A percentile compares a stretch with the other conserved stretches of the same genome.
These are phyloP conservation scores for Penicillium sp. DNA, from an alignment of 2,329 filamentous ascomycete genomes.

Conservation along the genomic window DNA sequence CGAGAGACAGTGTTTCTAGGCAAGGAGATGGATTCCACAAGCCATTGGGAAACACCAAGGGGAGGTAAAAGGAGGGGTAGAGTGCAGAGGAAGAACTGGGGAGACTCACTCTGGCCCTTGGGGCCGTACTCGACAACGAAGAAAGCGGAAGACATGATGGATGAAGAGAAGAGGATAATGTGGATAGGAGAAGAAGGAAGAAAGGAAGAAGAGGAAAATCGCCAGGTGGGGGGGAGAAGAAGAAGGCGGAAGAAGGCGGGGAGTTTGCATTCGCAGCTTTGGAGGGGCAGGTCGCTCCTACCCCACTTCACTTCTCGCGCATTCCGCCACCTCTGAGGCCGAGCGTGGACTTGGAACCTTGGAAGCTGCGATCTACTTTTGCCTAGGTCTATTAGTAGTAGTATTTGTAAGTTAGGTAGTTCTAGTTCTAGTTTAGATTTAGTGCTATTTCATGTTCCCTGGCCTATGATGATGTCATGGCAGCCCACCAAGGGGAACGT, in stretches of 20 bases:
- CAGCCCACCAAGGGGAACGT: no score
- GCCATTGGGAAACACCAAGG: no score
- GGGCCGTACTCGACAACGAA: conserved; percentile 3
- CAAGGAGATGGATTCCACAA: no score
- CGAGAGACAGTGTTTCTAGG: neutral
- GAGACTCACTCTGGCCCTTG: neutral
- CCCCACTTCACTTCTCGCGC: conserved; percentile 1
- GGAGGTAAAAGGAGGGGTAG: neutral
- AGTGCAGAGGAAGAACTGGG: neutral
- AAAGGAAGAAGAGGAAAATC: neutral
- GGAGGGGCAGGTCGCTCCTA: neutral
- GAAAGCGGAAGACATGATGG: conserved; percentile 5
- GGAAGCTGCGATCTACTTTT: no score
- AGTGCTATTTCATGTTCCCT: no score
- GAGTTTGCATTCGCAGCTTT: conserved; percentile 3
- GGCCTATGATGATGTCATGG: no score
- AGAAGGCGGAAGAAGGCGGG: neutral
- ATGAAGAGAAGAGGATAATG: neutral
- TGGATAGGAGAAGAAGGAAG: neutral
- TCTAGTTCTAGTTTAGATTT: no score
- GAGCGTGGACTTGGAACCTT: neutral
- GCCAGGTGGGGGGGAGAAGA: neutral
- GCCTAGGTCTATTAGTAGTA: no score
- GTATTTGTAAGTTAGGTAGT: no score
- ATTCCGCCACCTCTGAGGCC: neutral